A percentile compares a stretch with the other conserved stretches of the same genome.
These are phyloP conservation scores for Taphrina communis DNA, from an alignment of 1,139 yeast genomes.

Conservation along the genomic window DNA sequence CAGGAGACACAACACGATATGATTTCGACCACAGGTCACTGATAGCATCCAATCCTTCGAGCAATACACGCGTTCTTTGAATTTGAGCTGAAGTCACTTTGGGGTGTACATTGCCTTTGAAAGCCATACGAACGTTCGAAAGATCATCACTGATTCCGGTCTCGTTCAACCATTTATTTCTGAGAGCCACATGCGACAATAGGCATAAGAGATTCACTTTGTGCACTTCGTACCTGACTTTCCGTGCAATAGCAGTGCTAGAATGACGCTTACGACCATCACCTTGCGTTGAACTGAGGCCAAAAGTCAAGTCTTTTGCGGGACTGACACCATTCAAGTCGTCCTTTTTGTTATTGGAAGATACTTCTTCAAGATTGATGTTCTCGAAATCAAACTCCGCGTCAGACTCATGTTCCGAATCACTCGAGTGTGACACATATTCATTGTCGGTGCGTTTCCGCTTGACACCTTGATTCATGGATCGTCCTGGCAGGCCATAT, in stretches of 20 bases:
- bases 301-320: background rate
- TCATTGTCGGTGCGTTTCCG: background rate
- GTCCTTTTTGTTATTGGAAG: background rate
- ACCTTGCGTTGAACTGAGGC: background rate
- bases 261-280: background rate
- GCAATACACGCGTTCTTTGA: constrained; percentile 67
- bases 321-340: background rate
- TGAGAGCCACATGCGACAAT: constrained; percentile 66
- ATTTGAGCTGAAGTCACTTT: constrained; percentile 53
- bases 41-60: constrained; percentile 73
- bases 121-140: constrained; percentile 36
- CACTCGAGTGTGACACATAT: constrained; percentile 1
- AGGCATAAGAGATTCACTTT: constrained; percentile 63
- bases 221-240: constrained; percentile 62
- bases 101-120: constrained; percentile 60
- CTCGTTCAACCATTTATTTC: constrained; percentile 77
- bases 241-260: constrained; percentile 62
- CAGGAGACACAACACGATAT: constrained; percentile 47
- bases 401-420: background rate
- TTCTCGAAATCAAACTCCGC: constrained; percentile 26
- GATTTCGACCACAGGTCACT: constrained; percentile 55
- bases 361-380: background rate
- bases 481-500: background rate
- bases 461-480: constrained; percentile 5
- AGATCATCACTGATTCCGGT: constrained; percentile 54